Conservation (phyloP, 768 basidiomycete genomes). For the Leccinum imitatum region DNA sequence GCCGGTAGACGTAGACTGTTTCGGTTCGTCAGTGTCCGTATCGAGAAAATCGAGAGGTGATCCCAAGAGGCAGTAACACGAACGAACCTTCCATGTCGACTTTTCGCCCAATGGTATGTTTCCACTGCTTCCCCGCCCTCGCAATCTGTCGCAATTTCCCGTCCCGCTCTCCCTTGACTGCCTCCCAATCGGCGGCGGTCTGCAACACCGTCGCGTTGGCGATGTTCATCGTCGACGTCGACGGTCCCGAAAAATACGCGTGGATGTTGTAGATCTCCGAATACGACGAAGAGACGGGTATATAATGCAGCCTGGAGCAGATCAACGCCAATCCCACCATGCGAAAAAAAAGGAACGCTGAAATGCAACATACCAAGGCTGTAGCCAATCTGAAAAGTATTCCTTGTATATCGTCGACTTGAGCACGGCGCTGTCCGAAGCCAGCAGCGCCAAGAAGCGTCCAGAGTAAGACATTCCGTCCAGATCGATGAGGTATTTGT, state of each 20-base stretch:
- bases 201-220: conserved; percentile 49
- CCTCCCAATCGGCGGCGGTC: conserved; percentile 33
- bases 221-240: conserved; percentile 53
- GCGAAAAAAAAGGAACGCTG: neutral
- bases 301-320: conserved; percentile 80
- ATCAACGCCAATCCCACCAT: neutral
- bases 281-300: conserved; percentile 86
- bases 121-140: conserved; percentile 92
- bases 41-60: neutral
- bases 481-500: conserved; percentile 90
- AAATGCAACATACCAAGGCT: conserved; percentile 66
- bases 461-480: conserved; percentile 97
- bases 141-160: conserved; percentile 77
- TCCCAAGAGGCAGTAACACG: neutral
- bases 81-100: conserved; percentile 90
- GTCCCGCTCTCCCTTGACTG: conserved; percentile 58
- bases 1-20: conserved; percentile 80
- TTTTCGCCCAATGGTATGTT: conserved; percentile 73
- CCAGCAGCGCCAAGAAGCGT: conserved; percentile 80
- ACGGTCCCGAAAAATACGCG: conserved; percentile 88
- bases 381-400: conserved; percentile 88
- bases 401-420: conserved; percentile 92
- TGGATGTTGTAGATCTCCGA: conserved; percentile 92
- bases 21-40: neutral
- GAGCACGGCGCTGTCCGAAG: conserved; percentile 85